A percentile compares a stretch with the other conserved stretches of the same genome.
These are phyloP conservation scores for Royoungia palumana DNA, from an alignment of 768 basidiomycete genomes.

Conservation along the genomic window DNA sequence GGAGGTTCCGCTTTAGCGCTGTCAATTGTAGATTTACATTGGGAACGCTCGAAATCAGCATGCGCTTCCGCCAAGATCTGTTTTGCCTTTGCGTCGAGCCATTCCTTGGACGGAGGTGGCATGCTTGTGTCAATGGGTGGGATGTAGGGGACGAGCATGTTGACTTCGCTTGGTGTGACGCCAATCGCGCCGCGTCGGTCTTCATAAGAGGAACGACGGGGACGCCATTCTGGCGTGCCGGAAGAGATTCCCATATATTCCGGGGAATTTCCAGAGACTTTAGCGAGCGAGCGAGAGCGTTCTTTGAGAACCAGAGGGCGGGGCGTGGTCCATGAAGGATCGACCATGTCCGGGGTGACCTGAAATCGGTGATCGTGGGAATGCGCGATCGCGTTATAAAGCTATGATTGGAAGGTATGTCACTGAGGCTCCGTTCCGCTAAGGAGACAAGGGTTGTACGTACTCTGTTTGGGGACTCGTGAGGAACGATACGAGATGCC, in stretches of 20 bases:
- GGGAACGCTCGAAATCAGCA: conserved; percentile 8
- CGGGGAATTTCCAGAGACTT: conserved; percentile 12
- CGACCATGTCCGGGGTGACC: conserved; percentile 8
- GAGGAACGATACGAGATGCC: conserved; percentile 15
- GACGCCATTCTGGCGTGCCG: conserved; percentile 20
- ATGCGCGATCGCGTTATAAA: conserved; percentile 30
- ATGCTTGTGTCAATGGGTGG: conserved; percentile 21
- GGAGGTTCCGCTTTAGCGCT: neutral
- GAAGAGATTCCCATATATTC: conserved; percentile 26
- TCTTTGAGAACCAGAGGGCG: conserved; percentile 14
- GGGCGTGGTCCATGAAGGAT: conserved; percentile 8
- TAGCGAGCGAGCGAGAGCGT: conserved; percentile 14
- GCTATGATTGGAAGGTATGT: conserved; percentile 12
- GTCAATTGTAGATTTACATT: neutral
- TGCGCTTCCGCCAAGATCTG: conserved; percentile 14
- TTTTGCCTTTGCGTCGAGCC: conserved; percentile 17
- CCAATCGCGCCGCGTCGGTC: conserved; percentile 20
- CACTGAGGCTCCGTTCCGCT: neutral
- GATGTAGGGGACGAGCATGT: conserved; percentile 23
- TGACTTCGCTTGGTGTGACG: conserved; percentile 27
- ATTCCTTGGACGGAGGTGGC: conserved; percentile 13
- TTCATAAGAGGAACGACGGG: conserved; percentile 25
- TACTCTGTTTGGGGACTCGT: conserved; percentile 13
- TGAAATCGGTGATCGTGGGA: conserved; percentile 24
- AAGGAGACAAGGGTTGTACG: neutral